Evolutionary conservation across 2,329 filamentous ascomycete species (phyloP), one percentile per base, ranked within the genome.

Genomic region (Rugonectria rugulosa): DNA sequence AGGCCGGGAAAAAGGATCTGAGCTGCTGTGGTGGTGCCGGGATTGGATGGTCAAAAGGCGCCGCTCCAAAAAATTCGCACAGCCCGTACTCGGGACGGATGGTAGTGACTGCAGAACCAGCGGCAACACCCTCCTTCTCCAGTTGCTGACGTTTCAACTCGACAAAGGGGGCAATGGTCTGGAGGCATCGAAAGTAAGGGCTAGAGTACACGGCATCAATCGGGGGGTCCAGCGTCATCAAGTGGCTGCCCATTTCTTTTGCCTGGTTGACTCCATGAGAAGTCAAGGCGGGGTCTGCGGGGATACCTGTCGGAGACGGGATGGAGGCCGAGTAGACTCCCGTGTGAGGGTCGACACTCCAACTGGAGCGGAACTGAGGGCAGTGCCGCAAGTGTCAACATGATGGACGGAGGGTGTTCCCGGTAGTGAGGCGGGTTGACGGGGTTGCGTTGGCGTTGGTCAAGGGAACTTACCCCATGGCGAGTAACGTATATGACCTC

Each of bases 11-110:
- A 60, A 91, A 82, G 17, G 72, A 72, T 57, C 83, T 82, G 57
- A 99, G 81, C 27, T 82, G 77, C 23, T 79, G 66, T 12, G 88
- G 77, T 4, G 83, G 75, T 3, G 92, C 91, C 3, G 94, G 92
- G 14, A 82, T 81, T 1, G 95, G 95, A 68, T 98, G 95, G 50
- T 90, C 82, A 73, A 97, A 97, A 56, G 87, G 86, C 14, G 93
- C 92, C 42, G 86, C 81, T 21, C 95, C 95, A 72, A 95, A 98
- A 89, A 95, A 98, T 78, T 99, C 95, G 58, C 91, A 88, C 32
- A 87, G 67, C 11, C 84, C 84, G 52, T 78, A 75, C 64, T 88
- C 85, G 42, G 79, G 81, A 29, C 82, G 79, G 57, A 88, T 81
- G 32, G 68, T 73, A 53, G 74, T 63, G 21, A 69, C 62, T 36